Evolutionary conservation across 352 stramenopile species (phyloP), one percentile per base, ranked within the genome.

Genomic region (Phytophthora syringae): DNA sequence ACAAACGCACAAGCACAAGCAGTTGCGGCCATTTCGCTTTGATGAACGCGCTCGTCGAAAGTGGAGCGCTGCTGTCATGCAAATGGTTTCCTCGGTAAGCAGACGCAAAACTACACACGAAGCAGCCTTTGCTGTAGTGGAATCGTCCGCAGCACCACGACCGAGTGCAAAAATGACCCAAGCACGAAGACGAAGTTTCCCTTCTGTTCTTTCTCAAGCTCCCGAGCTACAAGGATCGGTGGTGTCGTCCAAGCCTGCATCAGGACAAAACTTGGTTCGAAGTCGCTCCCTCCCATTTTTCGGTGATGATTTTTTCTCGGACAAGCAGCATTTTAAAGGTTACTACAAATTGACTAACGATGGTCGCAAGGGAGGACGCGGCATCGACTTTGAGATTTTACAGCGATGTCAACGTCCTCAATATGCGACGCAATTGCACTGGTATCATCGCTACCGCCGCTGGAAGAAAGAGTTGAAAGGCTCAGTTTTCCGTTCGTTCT

Each of bases 321-420:
- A 53, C 22, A 34, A 30, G 15, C 24, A 47, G 3, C 47, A 60
- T 12, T 53, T 36, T 20, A 54, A 52, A 53, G 28, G 51, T 6
- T 52, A 59, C 50, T 60, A 49, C n/a, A 27, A 28, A 7, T 9
- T 54, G 7, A 22, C 39, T 1, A 40, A 49, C 21, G 30, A 66
- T 16, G 30, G 52, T 16, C 39, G 30, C n/a, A 53, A 47, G n/a
- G 50, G 21, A 34, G 32, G 43, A 9, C 11, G 45, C 21, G 54
- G 63, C 2, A 77, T 89, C 16, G 74, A 82, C 36, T 89, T 86
- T 27, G 77, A 88, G 42, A 75, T 90, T 21, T 57, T 90, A 11
- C 76, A 90, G 45, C 65, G 74, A 2, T 84, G 69, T 20, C 72
- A 79, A 22, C 72, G 73, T 0, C 77, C 74, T 0, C 81, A 87